Percentiles rank a stretch among this genome's conserved stretches.
Conservation (phyloP, 2,329 filamentous ascomycete species). For the Coniochaeta sp. region DNA sequence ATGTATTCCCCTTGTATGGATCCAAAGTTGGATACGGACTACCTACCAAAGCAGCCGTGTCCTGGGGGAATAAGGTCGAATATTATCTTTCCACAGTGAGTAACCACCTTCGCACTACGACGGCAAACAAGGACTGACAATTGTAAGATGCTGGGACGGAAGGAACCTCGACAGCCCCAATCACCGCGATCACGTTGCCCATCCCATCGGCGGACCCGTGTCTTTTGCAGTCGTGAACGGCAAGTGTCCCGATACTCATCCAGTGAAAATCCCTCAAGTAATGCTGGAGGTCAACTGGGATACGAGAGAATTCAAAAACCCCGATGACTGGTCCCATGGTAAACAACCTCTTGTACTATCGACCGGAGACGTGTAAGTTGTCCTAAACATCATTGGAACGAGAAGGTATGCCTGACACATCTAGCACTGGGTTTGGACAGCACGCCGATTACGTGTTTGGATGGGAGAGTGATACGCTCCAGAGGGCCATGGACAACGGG, state of each 20-base stretch:
- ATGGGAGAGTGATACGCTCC: slow-evolving; percentile 31
- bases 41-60: slow-evolving; percentile 14
- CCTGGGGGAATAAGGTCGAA: slow-evolving; percentile 17
- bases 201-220: slow-evolving; percentile 13
- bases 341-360: slow-evolving; percentile 22
- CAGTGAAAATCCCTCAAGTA: slow-evolving; percentile 21
- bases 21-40: slow-evolving; percentile 12
- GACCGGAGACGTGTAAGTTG: slow-evolving; percentile 18
- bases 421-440: slow-evolving; percentile 26
- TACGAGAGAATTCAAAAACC: slow-evolving; percentile 25
- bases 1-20: background rate
- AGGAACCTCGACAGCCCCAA: slow-evolving; percentile 10
- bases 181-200: slow-evolving; percentile 22
- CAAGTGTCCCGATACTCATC: slow-evolving; percentile 13
- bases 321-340: slow-evolving; percentile 23
- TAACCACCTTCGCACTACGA: background rate
- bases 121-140: background rate
- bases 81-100: slow-evolving; percentile 17
- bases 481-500: slow-evolving; percentile 21
- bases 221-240: slow-evolving; percentile 6
- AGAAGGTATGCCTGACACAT: background rate
- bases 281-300: slow-evolving; percentile 35
- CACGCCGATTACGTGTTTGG: slow-evolving; percentile 33
- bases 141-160: slow-evolving; percentile 18
- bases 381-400: background rate